These are phyloP conservation scores for Candida maltosa DNA, from an alignment of 805 yeast genomes.

Conservation along the genomic window DNA sequence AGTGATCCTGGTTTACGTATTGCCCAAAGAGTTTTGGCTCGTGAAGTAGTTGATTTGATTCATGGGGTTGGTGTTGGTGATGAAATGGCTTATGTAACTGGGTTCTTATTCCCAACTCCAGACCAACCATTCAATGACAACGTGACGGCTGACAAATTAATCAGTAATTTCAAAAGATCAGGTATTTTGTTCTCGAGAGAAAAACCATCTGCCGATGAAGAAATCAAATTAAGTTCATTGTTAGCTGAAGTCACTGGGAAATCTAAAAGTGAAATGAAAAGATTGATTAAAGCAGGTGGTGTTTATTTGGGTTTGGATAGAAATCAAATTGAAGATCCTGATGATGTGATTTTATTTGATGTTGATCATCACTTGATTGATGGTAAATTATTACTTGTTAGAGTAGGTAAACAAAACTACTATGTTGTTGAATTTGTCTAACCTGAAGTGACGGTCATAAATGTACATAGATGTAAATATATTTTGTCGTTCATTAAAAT, in stretches of 20 bases:
- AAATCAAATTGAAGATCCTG: constrained; percentile 45
- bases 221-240: constrained; percentile 47
- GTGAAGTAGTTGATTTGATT: constrained; percentile 80
- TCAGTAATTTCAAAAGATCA: constrained; percentile 56
- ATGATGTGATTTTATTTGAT: constrained; percentile 47
- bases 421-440: constrained; percentile 45
- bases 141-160: constrained; percentile 46
- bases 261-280: constrained; percentile 56
- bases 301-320: constrained; percentile 66
- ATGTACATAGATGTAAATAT: too few species aligned
- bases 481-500: too few species aligned
- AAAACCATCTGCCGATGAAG: constrained; percentile 10
- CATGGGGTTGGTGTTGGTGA: constrained; percentile 80
- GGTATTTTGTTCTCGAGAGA: constrained; percentile 38
- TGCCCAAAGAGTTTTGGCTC: constrained; percentile 78
- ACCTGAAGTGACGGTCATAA: too few species aligned
- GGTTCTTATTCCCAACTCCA: constrained; percentile 61
- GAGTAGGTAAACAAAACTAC: constrained; percentile 74
- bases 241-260: constrained; percentile 47
- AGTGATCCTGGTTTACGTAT: constrained; percentile 58
- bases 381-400: constrained; percentile 55
- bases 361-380: constrained; percentile 52
- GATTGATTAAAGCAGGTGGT: constrained; percentile 67
- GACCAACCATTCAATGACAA: constrained; percentile 46
- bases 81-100: constrained; percentile 63